Conservation (phyloP, 192 early-diverging fungal species). For the Paraglomus brasilianum region DNA sequence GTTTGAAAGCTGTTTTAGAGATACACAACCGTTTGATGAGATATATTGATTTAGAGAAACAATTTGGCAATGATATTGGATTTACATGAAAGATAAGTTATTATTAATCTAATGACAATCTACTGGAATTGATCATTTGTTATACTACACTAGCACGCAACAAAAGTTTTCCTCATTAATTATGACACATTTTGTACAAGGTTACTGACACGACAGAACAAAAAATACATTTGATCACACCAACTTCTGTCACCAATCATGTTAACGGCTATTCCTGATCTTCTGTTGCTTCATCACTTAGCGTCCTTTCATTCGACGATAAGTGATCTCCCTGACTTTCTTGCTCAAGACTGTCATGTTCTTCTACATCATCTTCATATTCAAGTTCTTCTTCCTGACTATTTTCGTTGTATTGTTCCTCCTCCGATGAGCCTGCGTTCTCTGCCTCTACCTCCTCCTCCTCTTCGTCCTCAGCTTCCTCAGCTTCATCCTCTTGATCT, state of each 20-base stretch:
- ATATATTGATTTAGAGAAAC: constrained; percentile 59
- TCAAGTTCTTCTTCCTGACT: neutral
- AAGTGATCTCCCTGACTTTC: constrained; percentile 1
- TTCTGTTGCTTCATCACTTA: neutral
- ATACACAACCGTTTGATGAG: constrained; percentile 96
- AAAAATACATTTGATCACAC: too few relatives aligned
- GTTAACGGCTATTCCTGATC: too few relatives aligned
- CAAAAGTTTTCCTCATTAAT: too few relatives aligned
- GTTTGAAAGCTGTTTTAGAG: constrained; percentile 87
- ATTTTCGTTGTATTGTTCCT: too few relatives aligned
- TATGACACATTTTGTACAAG: too few relatives aligned
- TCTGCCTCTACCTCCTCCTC: neutral
- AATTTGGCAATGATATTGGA: neutral
- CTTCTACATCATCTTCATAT: constrained; percentile 13
- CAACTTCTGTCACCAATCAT: too few relatives aligned
- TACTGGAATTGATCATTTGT: too few relatives aligned
- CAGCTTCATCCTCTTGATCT: constrained; percentile 6
- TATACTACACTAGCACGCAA: too few relatives aligned
- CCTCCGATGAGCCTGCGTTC: too few relatives aligned
- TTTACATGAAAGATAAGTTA: too few relatives aligned
- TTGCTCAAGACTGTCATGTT: constrained; percentile 10
- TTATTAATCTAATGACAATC: too few relatives aligned
- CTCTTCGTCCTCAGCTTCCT: neutral
- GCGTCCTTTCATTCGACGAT: constrained; percentile 4
- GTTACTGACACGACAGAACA: too few relatives aligned